A percentile compares a stretch with the other conserved stretches of the same genome.
These are phyloP conservation scores for Tolypocladium tundrense DNA, from an alignment of 2,329 filamentous ascomycete genomes.

Conservation along the genomic window DNA sequence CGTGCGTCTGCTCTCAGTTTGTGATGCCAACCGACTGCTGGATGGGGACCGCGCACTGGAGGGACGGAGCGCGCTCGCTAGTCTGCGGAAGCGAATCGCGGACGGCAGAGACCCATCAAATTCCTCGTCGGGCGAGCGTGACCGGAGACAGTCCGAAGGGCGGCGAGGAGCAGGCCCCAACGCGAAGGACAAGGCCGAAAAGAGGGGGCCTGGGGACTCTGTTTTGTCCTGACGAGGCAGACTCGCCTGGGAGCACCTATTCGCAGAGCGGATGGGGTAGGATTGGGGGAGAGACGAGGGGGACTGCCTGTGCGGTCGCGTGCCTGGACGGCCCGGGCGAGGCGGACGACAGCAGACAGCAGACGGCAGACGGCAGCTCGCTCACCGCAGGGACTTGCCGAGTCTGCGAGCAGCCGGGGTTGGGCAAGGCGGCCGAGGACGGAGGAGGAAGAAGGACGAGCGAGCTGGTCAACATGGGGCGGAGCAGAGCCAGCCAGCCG, in stretches of 20 bases:
- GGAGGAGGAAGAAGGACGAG: background rate
- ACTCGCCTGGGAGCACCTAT: background rate
- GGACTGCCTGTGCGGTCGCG: background rate
- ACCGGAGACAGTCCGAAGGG: background rate
- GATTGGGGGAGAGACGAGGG: background rate
- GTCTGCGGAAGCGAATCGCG: background rate
- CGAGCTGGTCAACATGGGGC: background rate
- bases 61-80: background rate
- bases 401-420: background rate
- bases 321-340: background rate
- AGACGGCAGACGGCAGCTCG: background rate
- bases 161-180: background rate
- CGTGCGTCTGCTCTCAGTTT: background rate
- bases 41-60: background rate
- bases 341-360: background rate
- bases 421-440: background rate
- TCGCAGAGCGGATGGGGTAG: background rate
- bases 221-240: background rate
- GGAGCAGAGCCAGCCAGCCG: background rate
- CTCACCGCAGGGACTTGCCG: background rate
- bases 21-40: background rate
- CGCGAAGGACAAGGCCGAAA: background rate
- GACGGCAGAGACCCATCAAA: background rate
- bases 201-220: background rate
- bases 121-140: background rate